Percentiles rank a stretch among this genome's conserved stretches.
Conservation (phyloP, 257 asterid genomes). For the Solanum lignicaule region DNA sequence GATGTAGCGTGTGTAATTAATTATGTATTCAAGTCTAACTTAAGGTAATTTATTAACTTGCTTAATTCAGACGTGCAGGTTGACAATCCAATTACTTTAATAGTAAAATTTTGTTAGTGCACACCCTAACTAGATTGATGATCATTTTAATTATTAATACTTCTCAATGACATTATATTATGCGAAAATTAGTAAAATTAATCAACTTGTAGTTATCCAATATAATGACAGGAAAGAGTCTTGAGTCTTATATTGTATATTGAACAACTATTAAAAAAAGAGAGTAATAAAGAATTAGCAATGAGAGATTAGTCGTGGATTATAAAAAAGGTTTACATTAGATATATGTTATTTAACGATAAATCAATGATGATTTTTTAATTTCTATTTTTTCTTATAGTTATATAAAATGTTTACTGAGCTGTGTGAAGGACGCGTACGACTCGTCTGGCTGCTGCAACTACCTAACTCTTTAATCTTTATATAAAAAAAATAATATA, state of each 20-base stretch:
- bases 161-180: background rate
- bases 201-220: background rate
- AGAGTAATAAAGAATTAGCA: background rate
- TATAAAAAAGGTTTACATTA: background rate
- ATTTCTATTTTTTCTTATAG: background rate
- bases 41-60: background rate
- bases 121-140: background rate
- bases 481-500: no score
- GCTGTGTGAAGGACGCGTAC: background rate
- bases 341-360: background rate
- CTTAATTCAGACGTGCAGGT: background rate
- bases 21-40: background rate
- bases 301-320: background rate
- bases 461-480: background rate
- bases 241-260: background rate
- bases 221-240: background rate
- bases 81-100: background rate
- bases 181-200: background rate
- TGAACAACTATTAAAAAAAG: background rate
- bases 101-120: background rate
- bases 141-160: background rate
- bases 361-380: background rate
- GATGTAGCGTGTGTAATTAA: background rate
- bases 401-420: background rate
- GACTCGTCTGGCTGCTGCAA: background rate